Evolutionary conservation across 257 asterid genomes (phyloP), one percentile per base, ranked within the genome.

Genomic region (Avicennia marina): DNA sequence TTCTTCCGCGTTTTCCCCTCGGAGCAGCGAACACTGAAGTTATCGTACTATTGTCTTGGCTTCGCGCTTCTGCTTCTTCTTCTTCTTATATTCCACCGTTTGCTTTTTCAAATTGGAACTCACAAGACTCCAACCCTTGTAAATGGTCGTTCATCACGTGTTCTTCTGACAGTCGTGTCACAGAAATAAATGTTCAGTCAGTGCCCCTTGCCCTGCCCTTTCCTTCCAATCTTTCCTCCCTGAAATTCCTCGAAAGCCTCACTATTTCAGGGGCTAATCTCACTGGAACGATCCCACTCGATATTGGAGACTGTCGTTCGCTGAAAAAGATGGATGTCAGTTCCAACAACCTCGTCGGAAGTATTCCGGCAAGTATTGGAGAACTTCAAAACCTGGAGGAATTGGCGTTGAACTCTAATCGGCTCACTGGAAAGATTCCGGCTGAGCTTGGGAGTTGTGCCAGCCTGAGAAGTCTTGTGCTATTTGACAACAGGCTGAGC

Each of bases 261-360:
- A 68, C 42, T 27, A 70, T 85, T 68, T 75, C 91, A n/a, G 89
- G 81, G 19, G 84, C 81, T 10, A 85, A 85, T 63, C 82, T 85
- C 53, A 85, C 89, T 2, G 95, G 95, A 34, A 70, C 70, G 6
- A 78, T 85, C 71, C 91, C 85, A 1, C 51, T 9, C 27, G 89
- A 85, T 2, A 67, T 85, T 45, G 91, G 95, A 34, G 71, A 80
- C 47, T 78, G 68, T 8, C 5, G 36, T 46, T 82, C 82, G 6
- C 77, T 85, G 21, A 49, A 25, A 60, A 63, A 70, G 5, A 53
- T 85, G 53, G 95, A 85, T 62, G 45, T 85, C n/a, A 80, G 86
- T 59, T 82, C 82, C 11, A 85, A 82, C 52, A 63, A 66, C 58
- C 86, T 85, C 7, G 75, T 71, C 53, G 89, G 86, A 2, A 34